These are phyloP conservation scores for Paraconiothyrium brasiliense DNA, from an alignment of 2,329 filamentous ascomycete genomes.

Conservation along the genomic window DNA sequence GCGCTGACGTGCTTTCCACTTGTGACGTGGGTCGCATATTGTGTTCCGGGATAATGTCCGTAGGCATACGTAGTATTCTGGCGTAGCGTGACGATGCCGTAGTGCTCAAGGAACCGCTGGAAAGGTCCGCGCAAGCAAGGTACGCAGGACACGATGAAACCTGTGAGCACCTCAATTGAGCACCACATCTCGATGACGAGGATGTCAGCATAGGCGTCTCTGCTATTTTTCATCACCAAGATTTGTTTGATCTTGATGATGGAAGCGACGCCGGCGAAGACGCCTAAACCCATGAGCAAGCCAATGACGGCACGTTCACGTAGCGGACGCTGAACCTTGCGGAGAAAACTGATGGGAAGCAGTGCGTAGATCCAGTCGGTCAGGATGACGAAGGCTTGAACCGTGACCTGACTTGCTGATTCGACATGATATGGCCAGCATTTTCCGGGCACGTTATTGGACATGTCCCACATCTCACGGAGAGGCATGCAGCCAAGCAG, in stretches of 20 bases:
- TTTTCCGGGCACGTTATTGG: conserved; percentile 16
- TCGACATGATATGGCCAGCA: conserved; percentile 25
- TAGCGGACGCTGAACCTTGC: conserved; percentile 29
- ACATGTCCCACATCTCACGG: conserved; percentile 25
- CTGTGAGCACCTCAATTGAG: conserved; percentile 27
- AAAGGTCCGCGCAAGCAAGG: conserved; percentile 31
- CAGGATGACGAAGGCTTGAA: conserved; percentile 24
- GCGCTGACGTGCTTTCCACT: not conserved
- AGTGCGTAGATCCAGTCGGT: conserved; percentile 32
- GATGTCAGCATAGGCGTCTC: conserved; percentile 18
- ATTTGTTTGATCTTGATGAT: conserved; percentile 26
- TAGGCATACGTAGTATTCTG: conserved; percentile 17
- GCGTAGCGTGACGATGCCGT: conserved; percentile 20
- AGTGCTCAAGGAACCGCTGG: conserved; percentile 24
- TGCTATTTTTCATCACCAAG: not conserved
- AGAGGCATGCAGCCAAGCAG: conserved; percentile 30
- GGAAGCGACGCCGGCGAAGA: conserved; percentile 27
- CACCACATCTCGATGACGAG: conserved; percentile 29
- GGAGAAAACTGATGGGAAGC: conserved; percentile 30
- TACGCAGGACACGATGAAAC: conserved; percentile 30
- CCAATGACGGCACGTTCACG: conserved; percentile 30
- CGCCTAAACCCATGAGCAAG: conserved; percentile 30
- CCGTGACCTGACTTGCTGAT: conserved; percentile 19
- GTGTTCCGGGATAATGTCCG: conserved; percentile 4
- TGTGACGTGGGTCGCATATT: conserved; percentile 7